Conservation (phyloP, 305 asterid genomes). For the Solanum hybrid region DNA sequence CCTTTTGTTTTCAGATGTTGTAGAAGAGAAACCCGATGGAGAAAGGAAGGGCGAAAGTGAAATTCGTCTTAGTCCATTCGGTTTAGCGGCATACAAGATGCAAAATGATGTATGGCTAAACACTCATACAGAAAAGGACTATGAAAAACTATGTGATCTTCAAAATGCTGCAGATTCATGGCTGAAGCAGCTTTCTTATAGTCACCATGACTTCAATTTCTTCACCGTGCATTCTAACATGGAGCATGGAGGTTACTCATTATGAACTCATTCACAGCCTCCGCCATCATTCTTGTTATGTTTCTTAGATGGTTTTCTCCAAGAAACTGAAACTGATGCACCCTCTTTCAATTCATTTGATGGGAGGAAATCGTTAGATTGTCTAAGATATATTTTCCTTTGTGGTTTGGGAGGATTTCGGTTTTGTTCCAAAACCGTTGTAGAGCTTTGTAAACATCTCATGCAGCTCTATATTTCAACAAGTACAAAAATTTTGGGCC, state of each 20-base stretch:
- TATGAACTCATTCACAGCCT: not conserved
- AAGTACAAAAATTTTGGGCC: not conserved
- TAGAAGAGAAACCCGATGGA: not conserved
- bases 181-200: slow-evolving; percentile 21
- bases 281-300: not conserved
- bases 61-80: slow-evolving; percentile 13
- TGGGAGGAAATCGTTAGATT: not conserved
- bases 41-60: not conserved
- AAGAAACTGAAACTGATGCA: not conserved
- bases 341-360: not conserved
- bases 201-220: slow-evolving; percentile 27
- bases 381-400: not conserved
- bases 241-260: not conserved
- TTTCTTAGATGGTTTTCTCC: not conserved
- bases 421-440: not conserved
- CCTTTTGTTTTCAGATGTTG: not conserved
- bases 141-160: not conserved
- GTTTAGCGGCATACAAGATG: slow-evolving; percentile 19
- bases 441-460: not conserved
- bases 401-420: not conserved
- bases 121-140: not conserved
- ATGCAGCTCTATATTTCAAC: not conserved
- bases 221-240: slow-evolving; percentile 11
- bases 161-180: slow-evolving; percentile 24
- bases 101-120: slow-evolving; percentile 20